Evolutionary conservation across 2,329 filamentous ascomycete genomes (phyloP), one percentile per base, ranked within the genome.

Genomic region (Aspergillus luchuensis): DNA sequence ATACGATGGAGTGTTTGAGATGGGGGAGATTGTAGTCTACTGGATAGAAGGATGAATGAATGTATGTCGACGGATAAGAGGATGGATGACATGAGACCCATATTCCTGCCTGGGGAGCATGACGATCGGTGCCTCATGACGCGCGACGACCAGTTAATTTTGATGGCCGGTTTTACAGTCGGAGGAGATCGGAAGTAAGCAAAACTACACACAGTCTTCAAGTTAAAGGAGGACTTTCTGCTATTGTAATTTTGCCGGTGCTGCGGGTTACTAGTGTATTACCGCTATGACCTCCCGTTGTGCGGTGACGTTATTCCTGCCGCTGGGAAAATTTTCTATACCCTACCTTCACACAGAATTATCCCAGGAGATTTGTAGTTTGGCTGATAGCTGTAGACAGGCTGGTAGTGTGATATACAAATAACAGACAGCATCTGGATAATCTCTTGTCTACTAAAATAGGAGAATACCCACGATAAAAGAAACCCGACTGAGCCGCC

Each of bases 91-190:
- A 50, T 50, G 47, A 13, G 47, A 33, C 47, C 47, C 41, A 45
- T 45, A 36, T 36, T 36, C 33, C 41, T 10, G 41, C 41, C 41
- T 45, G 41, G 25, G 15, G 25, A 30, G 47, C 25, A 50, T 28
- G 47, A 30, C 23, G 25, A 50, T 50, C 47, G 33, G n/a, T 56
- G 53, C 28, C 39, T 47, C 39, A 30, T 56, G 38, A 33, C 25
- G 28, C 47, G 41, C 19, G 41, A 43, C 2, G 4, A 36, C 4
- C 33, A 36, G 33, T 36, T 36, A 36, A 43, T 71, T 69, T 73
- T 72, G 71, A 72, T 47, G 17, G 17, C 15, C 17, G 47, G 25
- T 28, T n/a, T n/a, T 8, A n/a, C 19, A 33, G 25, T 59, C 57
- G 61, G 61, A 54, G 55, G 45, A 53, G 55, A 43, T 49, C 61